phyloP scores from a whole-genome alignment of 306 rosid genomes.

The Crataegus laevigata region DNA sequence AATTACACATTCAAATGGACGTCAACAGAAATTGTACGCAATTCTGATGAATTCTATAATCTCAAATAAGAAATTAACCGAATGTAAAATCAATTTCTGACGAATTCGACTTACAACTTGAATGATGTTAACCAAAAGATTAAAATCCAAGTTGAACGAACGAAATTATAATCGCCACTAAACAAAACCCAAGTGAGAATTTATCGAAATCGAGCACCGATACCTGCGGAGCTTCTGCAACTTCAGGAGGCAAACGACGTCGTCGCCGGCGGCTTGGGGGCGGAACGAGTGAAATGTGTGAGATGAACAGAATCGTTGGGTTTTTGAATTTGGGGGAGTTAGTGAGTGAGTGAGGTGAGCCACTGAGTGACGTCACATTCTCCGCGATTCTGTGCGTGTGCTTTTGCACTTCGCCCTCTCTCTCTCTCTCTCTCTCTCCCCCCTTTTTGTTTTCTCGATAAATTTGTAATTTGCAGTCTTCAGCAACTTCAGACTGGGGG shows the following conservation, averaged over 20 bases:
- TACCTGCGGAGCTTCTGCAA: neutral
- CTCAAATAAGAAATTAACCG: neutral
- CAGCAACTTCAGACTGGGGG: neutral
- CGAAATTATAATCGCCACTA: neutral
- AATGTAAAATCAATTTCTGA: neutral
- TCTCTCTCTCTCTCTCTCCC: neutral
- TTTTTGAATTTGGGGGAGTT: neutral
- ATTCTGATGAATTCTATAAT: neutral
- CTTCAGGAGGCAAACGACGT: neutral
- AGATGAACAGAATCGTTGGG: neutral
- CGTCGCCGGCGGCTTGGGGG: neutral
- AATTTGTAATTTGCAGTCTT: neutral
- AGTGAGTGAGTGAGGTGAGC: neutral
- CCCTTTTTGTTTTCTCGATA: neutral
- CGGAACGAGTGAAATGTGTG: neutral
- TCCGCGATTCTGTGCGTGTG: neutral
- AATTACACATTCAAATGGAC: neutral
- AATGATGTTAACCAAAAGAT: neutral
- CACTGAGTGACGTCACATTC: neutral
- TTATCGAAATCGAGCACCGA: neutral
- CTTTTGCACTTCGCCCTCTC: neutral
- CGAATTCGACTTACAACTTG: neutral
- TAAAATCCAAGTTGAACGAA: neutral
- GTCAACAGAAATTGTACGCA: neutral
- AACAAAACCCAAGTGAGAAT: neutral